Evolutionary conservation across 805 yeast genomes (phyloP).

Genomic region (Nakazawaea ernobii): DNA sequence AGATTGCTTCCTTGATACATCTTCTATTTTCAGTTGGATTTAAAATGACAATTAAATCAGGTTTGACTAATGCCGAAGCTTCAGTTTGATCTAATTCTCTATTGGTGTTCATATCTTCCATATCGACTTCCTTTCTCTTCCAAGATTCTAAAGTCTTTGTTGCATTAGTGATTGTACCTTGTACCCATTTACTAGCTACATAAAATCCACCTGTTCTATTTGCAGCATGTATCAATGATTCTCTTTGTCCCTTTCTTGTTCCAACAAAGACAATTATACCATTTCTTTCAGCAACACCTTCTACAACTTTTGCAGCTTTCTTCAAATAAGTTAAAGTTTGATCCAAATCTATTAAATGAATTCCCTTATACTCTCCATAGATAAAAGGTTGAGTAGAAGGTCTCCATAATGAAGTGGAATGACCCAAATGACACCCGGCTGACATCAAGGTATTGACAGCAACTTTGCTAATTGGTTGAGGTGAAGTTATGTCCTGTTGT

Average conservation of each 20-base stretch:
- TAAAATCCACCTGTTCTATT: slow-evolving; percentile 71
- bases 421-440: slow-evolving; percentile 94
- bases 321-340: slow-evolving; percentile 71
- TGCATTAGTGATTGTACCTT: slow-evolving; percentile 89
- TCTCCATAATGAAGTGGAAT: slow-evolving; percentile 73
- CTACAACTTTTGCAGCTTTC: slow-evolving; percentile 79
- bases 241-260: slow-evolving; percentile 69
- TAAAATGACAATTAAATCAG: slow-evolving; percentile 81
- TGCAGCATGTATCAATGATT: slow-evolving; percentile 77
- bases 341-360: slow-evolving; percentile 86
- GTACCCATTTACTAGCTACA: slow-evolving; percentile 84
- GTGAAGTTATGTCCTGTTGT: slow-evolving; percentile 55
- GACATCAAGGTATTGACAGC: slow-evolving; percentile 72
- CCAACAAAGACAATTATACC: slow-evolving; percentile 82
- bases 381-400: slow-evolving; percentile 81
- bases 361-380: slow-evolving; percentile 84
- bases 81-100: slow-evolving; percentile 49
- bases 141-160: slow-evolving; percentile 53
- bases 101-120: slow-evolving; percentile 62
- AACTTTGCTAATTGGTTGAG: slow-evolving; percentile 50
- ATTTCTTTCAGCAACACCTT: slow-evolving; percentile 77
- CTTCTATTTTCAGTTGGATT: slow-evolving; percentile 85
- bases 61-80: slow-evolving; percentile 57
- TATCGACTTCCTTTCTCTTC: slow-evolving; percentile 72
- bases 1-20: slow-evolving; percentile 75